phyloP scores from a whole-genome alignment of 345 rosid genomes.

The Eucalyptus camaldulensis region DNA sequence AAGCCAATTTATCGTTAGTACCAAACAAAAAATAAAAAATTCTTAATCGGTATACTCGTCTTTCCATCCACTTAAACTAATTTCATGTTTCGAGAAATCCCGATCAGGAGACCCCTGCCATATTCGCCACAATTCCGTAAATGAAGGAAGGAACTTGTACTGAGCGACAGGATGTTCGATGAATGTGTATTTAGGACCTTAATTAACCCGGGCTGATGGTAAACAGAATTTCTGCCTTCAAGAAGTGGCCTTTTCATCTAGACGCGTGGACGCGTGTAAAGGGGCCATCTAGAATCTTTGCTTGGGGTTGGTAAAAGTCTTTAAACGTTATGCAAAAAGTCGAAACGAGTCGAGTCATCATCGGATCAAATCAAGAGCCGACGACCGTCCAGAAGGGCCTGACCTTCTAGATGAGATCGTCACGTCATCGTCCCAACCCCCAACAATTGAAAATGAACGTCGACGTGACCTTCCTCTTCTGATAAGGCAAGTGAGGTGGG shows the following conservation, averaged over 20 bases:
- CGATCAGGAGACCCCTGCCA: fast-evolving
- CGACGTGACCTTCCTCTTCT: neutral
- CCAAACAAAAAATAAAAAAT: neutral
- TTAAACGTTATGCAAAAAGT: neutral
- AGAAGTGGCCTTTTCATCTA: neutral
- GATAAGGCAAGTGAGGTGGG: neutral
- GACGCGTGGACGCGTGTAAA: neutral
- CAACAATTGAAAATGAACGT: neutral
- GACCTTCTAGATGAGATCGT: neutral
- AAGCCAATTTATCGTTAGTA: neutral
- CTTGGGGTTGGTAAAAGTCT: neutral
- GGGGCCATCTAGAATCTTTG: neutral
- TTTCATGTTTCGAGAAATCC: neutral
- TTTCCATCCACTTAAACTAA: neutral
- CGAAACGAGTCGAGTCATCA: neutral
- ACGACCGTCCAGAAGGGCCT: neutral
- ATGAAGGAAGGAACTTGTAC: neutral
- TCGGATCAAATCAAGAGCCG: neutral
- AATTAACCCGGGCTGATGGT: neutral
- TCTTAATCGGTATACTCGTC: neutral
- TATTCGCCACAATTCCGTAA: neutral
- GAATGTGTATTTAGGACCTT: neutral
- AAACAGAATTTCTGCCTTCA: neutral
- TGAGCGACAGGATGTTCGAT: neutral
- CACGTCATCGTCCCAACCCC: neutral